phyloP scores from a whole-genome alignment of 1,284 basidiomycete genomes.

The Rhizoctonia solani region DNA sequence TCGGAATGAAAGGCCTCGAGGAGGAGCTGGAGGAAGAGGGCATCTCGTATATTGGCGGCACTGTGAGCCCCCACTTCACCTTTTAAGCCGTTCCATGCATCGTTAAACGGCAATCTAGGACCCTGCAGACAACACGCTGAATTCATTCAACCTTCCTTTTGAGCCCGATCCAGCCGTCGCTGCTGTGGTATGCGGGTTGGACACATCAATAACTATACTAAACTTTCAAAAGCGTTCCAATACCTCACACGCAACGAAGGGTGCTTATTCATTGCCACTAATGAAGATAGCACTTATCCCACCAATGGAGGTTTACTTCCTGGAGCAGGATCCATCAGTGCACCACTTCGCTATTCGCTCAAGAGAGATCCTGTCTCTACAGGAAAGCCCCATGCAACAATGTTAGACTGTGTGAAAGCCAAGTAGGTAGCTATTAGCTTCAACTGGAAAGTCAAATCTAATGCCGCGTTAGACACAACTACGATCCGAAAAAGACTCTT shows the following conservation, averaged over 20 bases:
- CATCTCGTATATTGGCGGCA: slow-evolving; percentile 81
- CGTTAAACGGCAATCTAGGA: too few relatives aligned
- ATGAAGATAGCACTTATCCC: slow-evolving; percentile 91
- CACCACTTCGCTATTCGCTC: slow-evolving; percentile 77
- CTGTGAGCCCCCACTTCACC: slow-evolving; percentile 55
- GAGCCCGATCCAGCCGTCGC: slow-evolving; percentile 77
- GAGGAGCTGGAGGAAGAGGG: slow-evolving; percentile 89
- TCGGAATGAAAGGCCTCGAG: slow-evolving; percentile 91
- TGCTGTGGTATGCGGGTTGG: slow-evolving; percentile 90
- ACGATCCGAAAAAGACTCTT: slow-evolving; percentile 82
- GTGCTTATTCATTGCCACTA: slow-evolving; percentile 90
- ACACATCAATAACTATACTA: slow-evolving; percentile 85
- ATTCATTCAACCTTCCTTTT: slow-evolving; percentile 69
- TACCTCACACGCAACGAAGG: slow-evolving; percentile 80
- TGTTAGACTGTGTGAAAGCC: slow-evolving; percentile 95
- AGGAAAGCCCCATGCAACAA: slow-evolving; percentile 89
- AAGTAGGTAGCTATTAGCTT: slow-evolving; percentile 62
- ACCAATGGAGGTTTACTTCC: slow-evolving; percentile 78
- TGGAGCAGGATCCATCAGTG: slow-evolving; percentile 82
- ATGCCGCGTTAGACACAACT: slow-evolving; percentile 64
- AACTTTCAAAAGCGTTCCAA: slow-evolving; percentile 90
- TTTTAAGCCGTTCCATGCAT: too few relatives aligned
- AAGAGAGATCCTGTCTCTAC: slow-evolving; percentile 76
- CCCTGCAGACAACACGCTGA: slow-evolving; percentile 77
- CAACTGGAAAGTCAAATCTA: not conserved